Evolutionary conservation across 2,329 filamentous ascomycete species (phyloP), one percentile per base, ranked within the genome.

Genomic region (Periconia sp.): DNA sequence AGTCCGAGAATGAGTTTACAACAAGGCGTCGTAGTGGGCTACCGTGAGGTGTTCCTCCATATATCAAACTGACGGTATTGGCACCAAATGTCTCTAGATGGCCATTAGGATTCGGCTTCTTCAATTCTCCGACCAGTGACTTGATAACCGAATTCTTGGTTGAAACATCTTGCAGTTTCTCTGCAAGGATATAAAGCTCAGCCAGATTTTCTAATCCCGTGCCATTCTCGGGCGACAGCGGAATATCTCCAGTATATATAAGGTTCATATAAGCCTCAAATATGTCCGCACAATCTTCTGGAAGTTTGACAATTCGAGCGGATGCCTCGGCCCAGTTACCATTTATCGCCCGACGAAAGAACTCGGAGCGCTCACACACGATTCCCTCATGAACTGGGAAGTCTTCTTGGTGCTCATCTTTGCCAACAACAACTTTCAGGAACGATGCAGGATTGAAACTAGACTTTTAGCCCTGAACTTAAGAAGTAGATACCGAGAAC

Each of bases 161-260:
- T 2, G 49, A 18, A 30, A 46, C 10, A 42, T 55, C 53, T 35
- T 49, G 41, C n/a, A 52, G 19, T 17, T 52, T 52, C 17, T 46
- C 45, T 15, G 19, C 18, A 9, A 55, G 40, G 3, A 55, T 46
- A 31, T 52, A 55, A 9, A 52, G 49, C 19, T 42, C 35, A 31
- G 31, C 18, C 3, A 55, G 33, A 7, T 15, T 23, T 18, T 37
- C 40, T 18, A 40, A 50, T 31, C 50, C 52, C 18, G 27, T 50
- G n/a, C n/a, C n/a, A n/a, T n/a, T n/a, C n/a, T n/a, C n/a, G n/a
- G n/a, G n/a, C n/a, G n/a, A n/a, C n/a, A n/a, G n/a, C n/a, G 30
- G 45, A 9, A 54, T 11, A 15, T 46, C 42, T 6, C 30, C 18
- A 14, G 52, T 50, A 33, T 50, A 54, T 1, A 54, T 20, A 5